Percentiles rank a stretch among this genome's conserved stretches.
phyloP scores from a whole-genome alignment of 2,329 filamentous ascomycete species.

The Decorospora gaudefroyi region DNA sequence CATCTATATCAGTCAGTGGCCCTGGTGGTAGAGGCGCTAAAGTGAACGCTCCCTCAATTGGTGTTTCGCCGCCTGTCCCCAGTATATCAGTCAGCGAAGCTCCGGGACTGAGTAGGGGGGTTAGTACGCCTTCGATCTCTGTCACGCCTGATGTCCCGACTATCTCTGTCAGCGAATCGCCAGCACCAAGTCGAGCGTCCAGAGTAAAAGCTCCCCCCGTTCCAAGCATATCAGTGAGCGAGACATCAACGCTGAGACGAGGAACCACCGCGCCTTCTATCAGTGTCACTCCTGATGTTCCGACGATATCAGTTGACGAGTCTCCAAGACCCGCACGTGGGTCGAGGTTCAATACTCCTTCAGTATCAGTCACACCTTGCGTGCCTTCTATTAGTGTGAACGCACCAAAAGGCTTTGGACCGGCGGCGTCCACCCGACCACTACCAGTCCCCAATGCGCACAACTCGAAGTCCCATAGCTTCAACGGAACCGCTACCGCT shows the following conservation, averaged over 20 bases:
- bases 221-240: conserved; percentile 13
- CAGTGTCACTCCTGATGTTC: conserved; percentile 32
- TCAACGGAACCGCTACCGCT: conserved; percentile 44
- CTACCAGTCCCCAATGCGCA: conserved; percentile 54
- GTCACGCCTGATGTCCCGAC: conserved; percentile 34
- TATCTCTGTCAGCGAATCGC: conserved; percentile 36
- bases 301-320: conserved; percentile 37
- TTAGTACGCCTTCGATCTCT: conserved; percentile 17
- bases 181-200: conserved; percentile 13
- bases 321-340: conserved; percentile 17
- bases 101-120: conserved; percentile 14
- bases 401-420: conserved; percentile 26
- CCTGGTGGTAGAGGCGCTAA: conserved; percentile 18
- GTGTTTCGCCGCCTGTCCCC: conserved; percentile 28
- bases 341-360: conserved; percentile 25
- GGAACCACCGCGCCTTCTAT: conserved; percentile 17
- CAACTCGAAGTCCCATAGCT: conserved; percentile 39
- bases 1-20: conserved; percentile 30
- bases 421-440: conserved; percentile 50
- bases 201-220: conserved; percentile 8
- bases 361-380: conserved; percentile 30
- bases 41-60: conserved; percentile 26
- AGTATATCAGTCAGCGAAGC: conserved; percentile 33
- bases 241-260: conserved; percentile 23
- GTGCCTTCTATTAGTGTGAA: conserved; percentile 39